Evolutionary conservation across 495 filamentous ascomycete genomes (phyloP).

Genomic region (Emericellopsis terricola): DNA sequence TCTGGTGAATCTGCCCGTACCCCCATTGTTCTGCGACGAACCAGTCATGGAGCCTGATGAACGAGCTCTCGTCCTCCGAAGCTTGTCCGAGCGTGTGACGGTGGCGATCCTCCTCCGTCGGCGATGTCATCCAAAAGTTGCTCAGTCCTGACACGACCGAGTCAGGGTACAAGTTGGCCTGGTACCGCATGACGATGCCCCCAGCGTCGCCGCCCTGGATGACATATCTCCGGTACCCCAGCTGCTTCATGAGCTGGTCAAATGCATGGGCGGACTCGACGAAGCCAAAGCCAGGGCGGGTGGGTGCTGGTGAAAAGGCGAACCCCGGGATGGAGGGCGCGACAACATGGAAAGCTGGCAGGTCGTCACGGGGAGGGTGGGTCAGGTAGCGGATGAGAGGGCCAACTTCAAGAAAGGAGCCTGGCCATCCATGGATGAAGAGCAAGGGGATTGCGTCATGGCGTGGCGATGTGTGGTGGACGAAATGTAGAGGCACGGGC

Average conservation of each 20-base stretch:
- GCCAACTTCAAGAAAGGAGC: constrained; percentile 46
- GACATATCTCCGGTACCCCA: constrained; percentile 48
- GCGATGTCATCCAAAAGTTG: constrained; percentile 1
- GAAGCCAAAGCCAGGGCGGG: constrained; percentile 35
- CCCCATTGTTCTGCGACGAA: constrained; percentile 9
- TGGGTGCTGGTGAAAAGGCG: constrained; percentile 38
- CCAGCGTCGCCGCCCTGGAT: constrained; percentile 20
- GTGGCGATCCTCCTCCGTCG: background rate
- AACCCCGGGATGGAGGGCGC: constrained; percentile 51
- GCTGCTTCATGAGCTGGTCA: constrained; percentile 45
- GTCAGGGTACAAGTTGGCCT: constrained; percentile 18
- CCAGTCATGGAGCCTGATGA: background rate
- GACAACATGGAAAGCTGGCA: constrained; percentile 41
- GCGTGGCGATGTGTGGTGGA: constrained; percentile 1
- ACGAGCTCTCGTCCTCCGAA: background rate
- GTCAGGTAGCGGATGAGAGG: constrained; percentile 41
- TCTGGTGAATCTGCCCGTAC: constrained; percentile 27
- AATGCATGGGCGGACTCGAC: constrained; percentile 39
- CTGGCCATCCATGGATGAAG: constrained; percentile 48
- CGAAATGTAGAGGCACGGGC: constrained; percentile 2
- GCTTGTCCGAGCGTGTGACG: background rate
- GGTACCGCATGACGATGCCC: constrained; percentile 9
- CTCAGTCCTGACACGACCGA: constrained; percentile 8
- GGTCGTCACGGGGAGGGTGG: constrained; percentile 15
- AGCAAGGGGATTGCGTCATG: constrained; percentile 34